These are phyloP conservation scores for Podospora pseudocomata DNA, from an alignment of 495 filamentous ascomycete genomes.

Conservation along the genomic window DNA sequence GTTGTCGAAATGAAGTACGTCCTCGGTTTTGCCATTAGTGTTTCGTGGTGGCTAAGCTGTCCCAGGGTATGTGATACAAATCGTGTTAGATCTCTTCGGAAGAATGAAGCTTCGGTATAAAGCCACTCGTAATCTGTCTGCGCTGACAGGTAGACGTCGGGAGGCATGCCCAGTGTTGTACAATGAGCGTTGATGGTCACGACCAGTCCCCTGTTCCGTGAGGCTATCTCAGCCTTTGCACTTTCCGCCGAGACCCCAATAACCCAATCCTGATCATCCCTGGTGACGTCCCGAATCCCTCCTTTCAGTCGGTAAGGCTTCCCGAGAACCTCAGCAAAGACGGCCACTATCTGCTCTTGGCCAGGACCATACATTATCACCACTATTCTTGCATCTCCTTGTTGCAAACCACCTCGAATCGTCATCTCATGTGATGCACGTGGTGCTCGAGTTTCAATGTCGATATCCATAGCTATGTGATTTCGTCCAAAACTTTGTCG, in stretches of 20 bases:
- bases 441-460: constrained; percentile 31
- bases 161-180: constrained; percentile 63
- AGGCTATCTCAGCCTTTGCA: constrained; percentile 50
- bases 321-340: constrained; percentile 66
- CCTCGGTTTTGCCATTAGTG: constrained; percentile 67
- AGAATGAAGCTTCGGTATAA: constrained; percentile 66
- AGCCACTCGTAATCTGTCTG: constrained; percentile 78
- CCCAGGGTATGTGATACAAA: constrained; percentile 75
- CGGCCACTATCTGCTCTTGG: constrained; percentile 61
- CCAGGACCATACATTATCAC: constrained; percentile 59
- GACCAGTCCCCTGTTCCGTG: constrained; percentile 47
- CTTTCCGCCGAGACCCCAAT: constrained; percentile 54
- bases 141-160: constrained; percentile 59
- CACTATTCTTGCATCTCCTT: constrained; percentile 50
- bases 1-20: constrained; percentile 84
- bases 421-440: constrained; percentile 26
- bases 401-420: constrained; percentile 36
- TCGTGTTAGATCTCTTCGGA: constrained; percentile 69
- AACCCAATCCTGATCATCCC: constrained; percentile 50
- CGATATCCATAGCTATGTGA: constrained; percentile 21
- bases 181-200: constrained; percentile 71
- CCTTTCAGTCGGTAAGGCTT: constrained; percentile 58
- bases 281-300: constrained; percentile 49
- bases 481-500: constrained; percentile 32
- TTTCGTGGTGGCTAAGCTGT: constrained; percentile 68